A percentile compares a stretch with the other conserved stretches of the same genome.
Conservation (phyloP, 2,329 filamentous ascomycete species). For the Lasiodiplodia gonubiensis region DNA sequence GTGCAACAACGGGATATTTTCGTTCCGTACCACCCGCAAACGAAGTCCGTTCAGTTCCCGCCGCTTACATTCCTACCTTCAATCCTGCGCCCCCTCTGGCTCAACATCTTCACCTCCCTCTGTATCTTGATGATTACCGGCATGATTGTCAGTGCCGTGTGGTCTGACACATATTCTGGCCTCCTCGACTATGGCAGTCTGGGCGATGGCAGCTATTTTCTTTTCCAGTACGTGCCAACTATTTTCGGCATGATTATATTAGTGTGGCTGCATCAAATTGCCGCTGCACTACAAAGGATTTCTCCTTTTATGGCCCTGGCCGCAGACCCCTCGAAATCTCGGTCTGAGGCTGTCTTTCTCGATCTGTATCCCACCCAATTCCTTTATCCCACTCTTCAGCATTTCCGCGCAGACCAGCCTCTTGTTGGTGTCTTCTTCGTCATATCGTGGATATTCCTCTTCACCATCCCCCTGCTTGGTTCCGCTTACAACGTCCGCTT, state of each 20-base stretch:
- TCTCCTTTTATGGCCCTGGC: conserved; percentile 81
- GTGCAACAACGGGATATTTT: conserved; percentile 37
- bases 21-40: conserved; percentile 38
- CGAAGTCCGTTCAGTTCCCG: conserved; percentile 36
- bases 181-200: conserved; percentile 72
- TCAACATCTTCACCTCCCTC: conserved; percentile 65
- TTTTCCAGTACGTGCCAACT: conserved; percentile 85
- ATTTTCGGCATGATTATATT: conserved; percentile 73
- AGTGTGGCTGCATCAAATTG: conserved; percentile 77
- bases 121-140: conserved; percentile 73
- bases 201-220: conserved; percentile 77
- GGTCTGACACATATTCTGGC: conserved; percentile 55
- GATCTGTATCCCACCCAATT: conserved; percentile 66
- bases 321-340: conserved; percentile 63
- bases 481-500: conserved; percentile 72
- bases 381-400: conserved; percentile 70
- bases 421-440: conserved; percentile 70
- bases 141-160: conserved; percentile 70
- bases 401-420: conserved; percentile 72
- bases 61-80: conserved; percentile 72
- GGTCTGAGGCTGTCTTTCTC: conserved; percentile 69
- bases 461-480: conserved; percentile 81
- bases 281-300: conserved; percentile 75
- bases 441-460: conserved; percentile 77
- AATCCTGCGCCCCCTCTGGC: conserved; percentile 70